phyloP scores from a whole-genome alignment of 192 early-diverging fungal species.

The Dissophora globulifera region DNA sequence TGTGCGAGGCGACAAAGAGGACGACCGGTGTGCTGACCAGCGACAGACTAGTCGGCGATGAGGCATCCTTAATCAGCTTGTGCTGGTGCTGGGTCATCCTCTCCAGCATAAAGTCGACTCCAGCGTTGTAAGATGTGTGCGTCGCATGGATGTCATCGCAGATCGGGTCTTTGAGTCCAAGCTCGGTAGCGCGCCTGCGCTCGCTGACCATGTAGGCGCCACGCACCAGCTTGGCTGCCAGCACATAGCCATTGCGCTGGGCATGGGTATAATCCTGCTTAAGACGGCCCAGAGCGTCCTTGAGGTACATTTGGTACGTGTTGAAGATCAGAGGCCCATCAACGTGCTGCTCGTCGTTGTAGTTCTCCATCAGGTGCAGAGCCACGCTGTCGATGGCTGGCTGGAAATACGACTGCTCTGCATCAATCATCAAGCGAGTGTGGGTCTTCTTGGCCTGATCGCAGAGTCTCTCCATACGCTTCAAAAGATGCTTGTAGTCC shows the following conservation, averaged over 20 bases:
- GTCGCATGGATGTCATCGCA: constrained; percentile 81
- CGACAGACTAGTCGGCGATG: constrained; percentile 12
- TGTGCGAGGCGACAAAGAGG: constrained; percentile 92
- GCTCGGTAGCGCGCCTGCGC: constrained; percentile 69
- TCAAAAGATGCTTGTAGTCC: constrained; percentile 74
- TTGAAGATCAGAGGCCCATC: constrained; percentile 83
- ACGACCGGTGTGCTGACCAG: constrained; percentile 62
- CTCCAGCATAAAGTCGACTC: constrained; percentile 75
- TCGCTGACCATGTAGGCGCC: constrained; percentile 84
- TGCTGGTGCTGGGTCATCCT: constrained; percentile 39
- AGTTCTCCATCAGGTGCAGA: constrained; percentile 72
- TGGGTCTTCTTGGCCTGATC: constrained; percentile 67
- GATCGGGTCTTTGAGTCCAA: constrained; percentile 84
- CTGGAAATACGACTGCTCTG: constrained; percentile 95
- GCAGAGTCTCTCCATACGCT: constrained; percentile 75
- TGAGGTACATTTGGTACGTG: constrained; percentile 97
- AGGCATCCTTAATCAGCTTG: constrained; percentile 34
- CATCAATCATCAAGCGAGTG: constrained; percentile 90
- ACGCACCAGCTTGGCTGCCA: constrained; percentile 91
- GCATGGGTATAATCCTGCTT: constrained; percentile 72
- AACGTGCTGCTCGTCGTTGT: constrained; percentile 63
- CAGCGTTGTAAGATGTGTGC: constrained; percentile 84
- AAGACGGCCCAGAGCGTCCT: constrained; percentile 71
- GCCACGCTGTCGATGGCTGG: constrained; percentile 89
- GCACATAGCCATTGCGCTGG: constrained; percentile 74